These are phyloP conservation scores for Pterocarpus santalinus DNA, from an alignment of 306 rosid species.

Conservation along the genomic window DNA sequence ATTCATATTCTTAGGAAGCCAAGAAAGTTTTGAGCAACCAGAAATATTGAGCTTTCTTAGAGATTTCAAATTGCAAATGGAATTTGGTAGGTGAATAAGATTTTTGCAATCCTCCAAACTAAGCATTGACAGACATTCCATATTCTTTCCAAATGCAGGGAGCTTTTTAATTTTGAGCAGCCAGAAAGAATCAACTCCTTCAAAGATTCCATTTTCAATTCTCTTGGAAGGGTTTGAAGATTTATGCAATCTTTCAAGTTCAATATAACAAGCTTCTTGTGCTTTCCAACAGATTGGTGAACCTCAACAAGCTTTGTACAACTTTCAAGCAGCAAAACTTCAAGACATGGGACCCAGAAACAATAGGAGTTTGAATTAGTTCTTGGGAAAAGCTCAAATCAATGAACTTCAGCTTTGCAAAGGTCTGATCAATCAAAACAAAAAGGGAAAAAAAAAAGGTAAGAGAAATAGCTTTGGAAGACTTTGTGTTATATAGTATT, in stretches of 20 bases:
- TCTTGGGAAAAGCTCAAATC: conserved; percentile 22
- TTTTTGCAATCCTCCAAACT: conserved; percentile 20
- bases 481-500: not conserved
- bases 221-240: conserved; percentile 15
- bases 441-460: not conserved
- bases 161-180: conserved; percentile 10
- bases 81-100: conserved; percentile 19
- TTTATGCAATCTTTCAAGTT: conserved; percentile 26
- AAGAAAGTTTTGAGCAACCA: conserved; percentile 18
- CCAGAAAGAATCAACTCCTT: conserved; percentile 34
- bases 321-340: conserved; percentile 22
- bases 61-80: conserved; percentile 29
- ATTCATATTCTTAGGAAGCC: not conserved
- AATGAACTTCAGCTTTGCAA: conserved; percentile 37
- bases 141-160: conserved; percentile 26
- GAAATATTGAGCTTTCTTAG: conserved; percentile 24
- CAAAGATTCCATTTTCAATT: conserved; percentile 4
- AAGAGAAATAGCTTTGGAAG: not conserved
- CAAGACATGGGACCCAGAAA: conserved; percentile 38
- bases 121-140: conserved; percentile 22
- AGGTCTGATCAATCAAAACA: conserved; percentile 18
- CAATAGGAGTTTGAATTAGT: conserved; percentile 15
- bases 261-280: conserved; percentile 26
- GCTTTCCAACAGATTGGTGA: conserved; percentile 27
- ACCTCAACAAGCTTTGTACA: conserved; percentile 33